phyloP scores from a whole-genome alignment of 2,329 filamentous ascomycete species.

The Colletotrichum lupini region DNA sequence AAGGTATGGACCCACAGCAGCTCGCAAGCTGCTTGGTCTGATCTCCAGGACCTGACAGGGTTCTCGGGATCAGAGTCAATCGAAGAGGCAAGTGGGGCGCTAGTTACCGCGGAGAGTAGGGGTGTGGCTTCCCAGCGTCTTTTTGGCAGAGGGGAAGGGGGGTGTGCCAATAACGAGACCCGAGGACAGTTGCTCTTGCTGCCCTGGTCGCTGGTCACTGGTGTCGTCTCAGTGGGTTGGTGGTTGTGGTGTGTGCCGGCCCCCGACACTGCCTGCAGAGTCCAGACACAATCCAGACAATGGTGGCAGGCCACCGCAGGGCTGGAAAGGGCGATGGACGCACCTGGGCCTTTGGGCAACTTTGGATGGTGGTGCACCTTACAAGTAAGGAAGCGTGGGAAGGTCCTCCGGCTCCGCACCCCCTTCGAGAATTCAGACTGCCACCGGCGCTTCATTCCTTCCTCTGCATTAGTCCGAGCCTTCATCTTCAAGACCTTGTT shows the following conservation, averaged over 20 bases:
- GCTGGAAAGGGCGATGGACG: neutral
- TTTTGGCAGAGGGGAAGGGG: neutral
- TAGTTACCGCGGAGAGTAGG: neutral
- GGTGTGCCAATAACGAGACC: neutral
- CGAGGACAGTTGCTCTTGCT: neutral
- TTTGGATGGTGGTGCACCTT: neutral
- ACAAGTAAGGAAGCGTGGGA: too few species aligned
- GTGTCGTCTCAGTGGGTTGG: neutral
- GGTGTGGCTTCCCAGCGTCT: neutral
- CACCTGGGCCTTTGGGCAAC: slow-evolving; percentile 39
- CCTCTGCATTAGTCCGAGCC: neutral
- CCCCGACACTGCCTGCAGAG: neutral
- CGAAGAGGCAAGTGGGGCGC: slow-evolving; percentile 23
- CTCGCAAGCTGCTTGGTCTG: slow-evolving; percentile 48
- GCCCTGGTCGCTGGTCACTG: neutral
- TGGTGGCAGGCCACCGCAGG: neutral
- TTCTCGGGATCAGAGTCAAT: slow-evolving; percentile 33
- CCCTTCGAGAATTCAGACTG: neutral
- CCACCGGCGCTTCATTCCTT: neutral
- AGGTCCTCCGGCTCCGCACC: too few species aligned
- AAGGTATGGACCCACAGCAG: slow-evolving; percentile 39
- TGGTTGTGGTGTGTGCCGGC: neutral
- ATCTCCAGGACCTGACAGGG: slow-evolving; percentile 43
- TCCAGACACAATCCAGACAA: neutral
- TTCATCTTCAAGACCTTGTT: neutral